phyloP scores from a whole-genome alignment of 2,329 filamentous ascomycete genomes.

The Fusarium agapanthi region DNA sequence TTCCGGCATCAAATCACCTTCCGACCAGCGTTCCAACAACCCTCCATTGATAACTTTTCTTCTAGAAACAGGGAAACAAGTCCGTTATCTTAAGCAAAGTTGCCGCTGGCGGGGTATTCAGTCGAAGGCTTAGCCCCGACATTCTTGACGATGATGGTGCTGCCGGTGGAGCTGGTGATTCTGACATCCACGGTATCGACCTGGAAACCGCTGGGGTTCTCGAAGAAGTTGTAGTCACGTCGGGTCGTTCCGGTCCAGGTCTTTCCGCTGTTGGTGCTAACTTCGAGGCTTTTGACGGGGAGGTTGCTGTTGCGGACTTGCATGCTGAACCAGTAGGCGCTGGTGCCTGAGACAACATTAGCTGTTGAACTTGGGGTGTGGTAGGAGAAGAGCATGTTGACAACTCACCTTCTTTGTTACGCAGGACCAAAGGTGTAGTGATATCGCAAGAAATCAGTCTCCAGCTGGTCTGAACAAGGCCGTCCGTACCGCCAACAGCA shows the following conservation, averaged over 20 bases:
- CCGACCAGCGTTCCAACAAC: neutral
- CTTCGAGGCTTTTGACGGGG: slow-evolving; percentile 64
- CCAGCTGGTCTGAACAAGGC: slow-evolving; percentile 49
- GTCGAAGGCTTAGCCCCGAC: slow-evolving; percentile 53
- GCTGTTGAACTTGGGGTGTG: neutral
- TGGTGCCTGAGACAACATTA: slow-evolving; percentile 8
- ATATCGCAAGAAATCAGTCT: slow-evolving; percentile 53
- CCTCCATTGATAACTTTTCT: neutral
- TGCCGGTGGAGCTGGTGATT: slow-evolving; percentile 62
- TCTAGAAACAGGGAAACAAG: too few species aligned
- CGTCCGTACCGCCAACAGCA: slow-evolving; percentile 48
- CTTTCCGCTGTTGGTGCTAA: slow-evolving; percentile 66
- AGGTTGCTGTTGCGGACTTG: slow-evolving; percentile 72
- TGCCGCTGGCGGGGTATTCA: slow-evolving; percentile 42
- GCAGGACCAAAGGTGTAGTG: slow-evolving; percentile 51
- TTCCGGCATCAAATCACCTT: neutral
- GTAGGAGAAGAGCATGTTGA: too few species aligned
- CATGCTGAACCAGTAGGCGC: slow-evolving; percentile 51
- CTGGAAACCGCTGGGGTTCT: slow-evolving; percentile 66
- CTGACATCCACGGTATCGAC: slow-evolving; percentile 62
- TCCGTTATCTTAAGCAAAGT: slow-evolving; percentile 38
- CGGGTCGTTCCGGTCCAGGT: slow-evolving; percentile 66
- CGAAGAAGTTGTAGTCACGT: slow-evolving; percentile 68
- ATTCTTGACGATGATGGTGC: slow-evolving; percentile 59
- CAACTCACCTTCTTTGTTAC: slow-evolving; percentile 55